Percentiles rank a stretch among this genome's conserved stretches.
Evolutionary conservation across 768 basidiomycete genomes (phyloP).

Genomic region (Xanthoconium stramineum): DNA sequence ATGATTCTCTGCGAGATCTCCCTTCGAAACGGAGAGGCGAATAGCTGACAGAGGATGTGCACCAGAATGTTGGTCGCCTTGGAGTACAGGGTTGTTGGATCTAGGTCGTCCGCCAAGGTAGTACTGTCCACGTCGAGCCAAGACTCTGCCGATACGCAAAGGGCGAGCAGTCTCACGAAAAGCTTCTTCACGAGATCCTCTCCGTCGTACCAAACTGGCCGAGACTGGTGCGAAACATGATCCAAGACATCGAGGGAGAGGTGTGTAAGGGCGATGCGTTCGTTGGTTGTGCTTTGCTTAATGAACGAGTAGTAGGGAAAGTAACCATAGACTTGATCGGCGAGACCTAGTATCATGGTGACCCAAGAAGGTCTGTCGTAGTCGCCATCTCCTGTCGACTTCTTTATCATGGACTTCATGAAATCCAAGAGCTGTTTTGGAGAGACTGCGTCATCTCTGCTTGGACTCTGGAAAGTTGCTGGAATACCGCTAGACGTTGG

Average conservation of each 20-base stretch:
- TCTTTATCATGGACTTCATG: slow-evolving; percentile 37
- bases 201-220: slow-evolving; percentile 47
- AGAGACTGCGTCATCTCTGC: slow-evolving; percentile 22
- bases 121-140: slow-evolving; percentile 52
- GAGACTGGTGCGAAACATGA: slow-evolving; percentile 46
- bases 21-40: slow-evolving; percentile 19
- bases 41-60: slow-evolving; percentile 40
- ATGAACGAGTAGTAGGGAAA: slow-evolving; percentile 54
- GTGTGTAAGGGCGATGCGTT: slow-evolving; percentile 55
- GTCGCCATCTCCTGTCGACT: slow-evolving; percentile 32
- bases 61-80: slow-evolving; percentile 43
- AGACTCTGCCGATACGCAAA: slow-evolving; percentile 54
- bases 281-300: slow-evolving; percentile 53
- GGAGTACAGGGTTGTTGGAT: slow-evolving; percentile 48
- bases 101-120: slow-evolving; percentile 37
- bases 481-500: slow-evolving; percentile 26
- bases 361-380: slow-evolving; percentile 46
- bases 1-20: slow-evolving; percentile 20
- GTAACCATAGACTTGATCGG: slow-evolving; percentile 49
- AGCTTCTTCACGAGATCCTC: slow-evolving; percentile 47
- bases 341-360: slow-evolving; percentile 47
- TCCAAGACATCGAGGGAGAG: slow-evolving; percentile 53
- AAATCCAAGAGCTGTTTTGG: slow-evolving; percentile 43
- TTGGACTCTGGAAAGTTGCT: slow-evolving; percentile 31
- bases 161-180: slow-evolving; percentile 48